Percentiles rank a stretch among this genome's conserved stretches.
phyloP scores from a whole-genome alignment of 164 flowering plant genomes.

The Magnolia kwangsiensis region DNA sequence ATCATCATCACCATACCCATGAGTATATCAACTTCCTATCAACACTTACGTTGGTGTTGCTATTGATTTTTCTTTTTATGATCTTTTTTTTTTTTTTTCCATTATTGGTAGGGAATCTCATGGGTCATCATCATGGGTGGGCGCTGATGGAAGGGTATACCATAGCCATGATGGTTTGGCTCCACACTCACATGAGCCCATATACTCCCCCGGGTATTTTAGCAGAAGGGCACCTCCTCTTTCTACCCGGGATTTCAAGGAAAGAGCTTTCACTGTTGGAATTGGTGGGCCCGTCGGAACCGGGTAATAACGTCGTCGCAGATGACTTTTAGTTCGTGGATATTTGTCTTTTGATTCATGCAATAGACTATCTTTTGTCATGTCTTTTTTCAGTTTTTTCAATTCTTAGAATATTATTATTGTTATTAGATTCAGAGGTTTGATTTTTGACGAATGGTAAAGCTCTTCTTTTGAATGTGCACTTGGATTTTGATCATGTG shows the following conservation, averaged over 20 bases:
- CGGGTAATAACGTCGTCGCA: conserved; percentile 41
- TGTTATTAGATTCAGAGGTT: too few relatives aligned
- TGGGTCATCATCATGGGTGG: conserved; percentile 54
- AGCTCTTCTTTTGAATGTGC: too few relatives aligned
- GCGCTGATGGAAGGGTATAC: conserved; percentile 75
- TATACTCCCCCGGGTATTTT: conserved; percentile 90
- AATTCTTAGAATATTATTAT: neutral
- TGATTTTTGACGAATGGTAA: too few relatives aligned
- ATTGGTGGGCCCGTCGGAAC: conserved; percentile 99
- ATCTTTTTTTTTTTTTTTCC: neutral
- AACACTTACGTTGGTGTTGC: neutral
- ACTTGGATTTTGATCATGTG: too few relatives aligned
- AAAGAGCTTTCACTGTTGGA: conserved; percentile 91
- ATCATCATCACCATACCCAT: conserved; percentile 25
- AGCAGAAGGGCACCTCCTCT: conserved; percentile 78
- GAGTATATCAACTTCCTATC: conserved; percentile 2
- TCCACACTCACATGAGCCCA: conserved; percentile 95
- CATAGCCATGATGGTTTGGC: conserved; percentile 98
- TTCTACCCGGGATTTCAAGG: conserved; percentile 60
- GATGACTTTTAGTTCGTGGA: neutral
- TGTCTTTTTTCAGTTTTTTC: neutral
- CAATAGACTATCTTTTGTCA: neutral
- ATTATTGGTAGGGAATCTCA: conserved; percentile 9
- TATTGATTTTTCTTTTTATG: neutral
- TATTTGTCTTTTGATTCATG: neutral